Base-by-base conservation (phyloP, 2,329 filamentous ascomycete genomes). In the Botrytis porri region DNA sequence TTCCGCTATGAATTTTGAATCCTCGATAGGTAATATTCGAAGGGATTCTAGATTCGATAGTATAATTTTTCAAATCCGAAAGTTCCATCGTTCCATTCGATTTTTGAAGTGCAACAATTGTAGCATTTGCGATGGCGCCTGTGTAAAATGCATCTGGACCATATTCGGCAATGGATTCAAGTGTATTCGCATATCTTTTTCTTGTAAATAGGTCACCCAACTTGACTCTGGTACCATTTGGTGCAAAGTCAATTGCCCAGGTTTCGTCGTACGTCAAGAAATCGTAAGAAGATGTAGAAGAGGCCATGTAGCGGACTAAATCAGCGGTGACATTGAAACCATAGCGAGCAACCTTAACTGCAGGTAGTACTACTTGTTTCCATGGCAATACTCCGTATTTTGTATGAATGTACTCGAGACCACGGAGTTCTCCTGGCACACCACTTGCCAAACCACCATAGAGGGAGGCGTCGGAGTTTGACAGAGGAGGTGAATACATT, bases 241-340 rank as follows among this genome's bases (percentile, higher is more conserved):
- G 94, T 3, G 94, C 94, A 83, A 98, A 98, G 80, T 98, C 95
- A 65, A 92, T 81, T 0, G 95, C 93, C 92, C 94, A 98, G 5
- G 89, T 88, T 0, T 92, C 90, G 73, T 98, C 89, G 4, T 92
- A 85, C 0, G 90, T 84, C 0, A 98, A 83, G 78, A 97, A 97
- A 77, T 93, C 86, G 60, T 85, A 82, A 7, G 84, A 84, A 0
- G 67, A 57, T 22, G 76, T 69, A 14, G 80, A 80, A 81, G 73
- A 82, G 3, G 79, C 76, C 81, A 88, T 89, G 76, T 91, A 94
- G 80, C 85, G 88, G 48, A 93, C 84, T 5, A 92, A 81, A 77
- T 92, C 90, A 62, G 84, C 80, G 2, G 84, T 88, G 14, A 92
- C 88, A 2, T 81, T 81, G 81, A 90, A 90, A 1, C 89, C 89